Evolutionary conservation across 805 yeast genomes (phyloP), one percentile per base, ranked within the genome.

Genomic region (Lipomyces anomalus): DNA sequence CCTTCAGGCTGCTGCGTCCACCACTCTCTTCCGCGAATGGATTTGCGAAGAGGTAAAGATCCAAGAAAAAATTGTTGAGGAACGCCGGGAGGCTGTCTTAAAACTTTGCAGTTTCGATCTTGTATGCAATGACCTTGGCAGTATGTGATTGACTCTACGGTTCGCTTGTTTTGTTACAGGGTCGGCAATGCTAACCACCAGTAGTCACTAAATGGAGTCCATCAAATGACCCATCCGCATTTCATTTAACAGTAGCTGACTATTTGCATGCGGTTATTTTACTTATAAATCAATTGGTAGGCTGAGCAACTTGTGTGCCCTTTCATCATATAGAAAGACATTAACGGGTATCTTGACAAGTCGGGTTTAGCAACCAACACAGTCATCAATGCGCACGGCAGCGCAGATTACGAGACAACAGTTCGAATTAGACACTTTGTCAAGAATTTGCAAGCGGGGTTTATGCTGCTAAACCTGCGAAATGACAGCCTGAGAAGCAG

Each of bases 401-500:
- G 20, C 34, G 37, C 41, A 9, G 30, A 43, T 40, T 38, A 47
- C 32, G 46, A 54, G 20, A 40, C 54, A 11, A 51, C 53, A 5
- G 38, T 43, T 13, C 44, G 44, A n/a, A 46, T 57, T 21, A 43
- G 42, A 34, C 35, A 40, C 5, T 52, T 59, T 35, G 42, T 61
- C 30, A 58, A 59, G 42, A 51, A 57, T 21, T 41, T 61, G 5
- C 65, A 62, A 34, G 48, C 58, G 2, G 60, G 56, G 0, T 58
- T 62, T 32, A 42, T 51, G 52, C 40, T 49, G 36, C 47, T 62
- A 33, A 61, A 62, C 35, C 43, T 62, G 40, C 62, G 61, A 43
- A 62, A 62, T 32, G 66, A 62, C 45, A 42, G 53, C 26, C 47
- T 62, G 44, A 46, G 66, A n/a, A 36, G 63, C 20, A 48, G 62